phyloP scores from a whole-genome alignment of 768 basidiomycete species.

The Mycena filopes region DNA sequence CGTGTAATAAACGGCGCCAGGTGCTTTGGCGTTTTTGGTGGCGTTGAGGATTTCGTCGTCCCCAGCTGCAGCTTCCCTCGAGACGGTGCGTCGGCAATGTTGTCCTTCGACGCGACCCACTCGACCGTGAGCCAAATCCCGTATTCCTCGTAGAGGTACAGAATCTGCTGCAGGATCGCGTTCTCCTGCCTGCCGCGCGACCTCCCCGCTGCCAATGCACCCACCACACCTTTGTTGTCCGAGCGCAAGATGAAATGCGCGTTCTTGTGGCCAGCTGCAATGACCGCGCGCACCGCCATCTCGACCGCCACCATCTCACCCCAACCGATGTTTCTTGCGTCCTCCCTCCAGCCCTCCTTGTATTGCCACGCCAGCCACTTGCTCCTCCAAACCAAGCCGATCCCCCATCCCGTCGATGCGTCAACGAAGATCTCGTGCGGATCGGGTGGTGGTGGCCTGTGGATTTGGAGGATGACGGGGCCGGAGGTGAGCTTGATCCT shows the following conservation, averaged over 20 bases:
- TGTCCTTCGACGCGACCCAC: conserved; percentile 45
- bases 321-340: conserved; percentile 53
- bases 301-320: conserved; percentile 58
- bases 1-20: background rate
- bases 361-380: conserved; percentile 55
- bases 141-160: conserved; percentile 34
- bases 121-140: conserved; percentile 37
- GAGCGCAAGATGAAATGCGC: conserved; percentile 46
- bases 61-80: conserved; percentile 36
- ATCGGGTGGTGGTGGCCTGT: conserved; percentile 14
- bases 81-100: conserved; percentile 49
- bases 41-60: background rate
- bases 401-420: conserved; percentile 51
- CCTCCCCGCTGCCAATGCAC: conserved; percentile 39
- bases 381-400: conserved; percentile 48
- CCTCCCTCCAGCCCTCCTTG: conserved; percentile 40
- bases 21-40: background rate
- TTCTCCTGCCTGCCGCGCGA: conserved; percentile 41
- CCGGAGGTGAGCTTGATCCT: background rate
- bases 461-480: conserved; percentile 8
- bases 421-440: conserved; percentile 49
- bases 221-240: conserved; percentile 54
- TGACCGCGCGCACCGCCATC: conserved; percentile 47
- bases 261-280: conserved; percentile 36
- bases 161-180: conserved; percentile 42